Base-by-base conservation (phyloP, 352 stramenopile species). In the Globisporangium apiculatum region DNA sequence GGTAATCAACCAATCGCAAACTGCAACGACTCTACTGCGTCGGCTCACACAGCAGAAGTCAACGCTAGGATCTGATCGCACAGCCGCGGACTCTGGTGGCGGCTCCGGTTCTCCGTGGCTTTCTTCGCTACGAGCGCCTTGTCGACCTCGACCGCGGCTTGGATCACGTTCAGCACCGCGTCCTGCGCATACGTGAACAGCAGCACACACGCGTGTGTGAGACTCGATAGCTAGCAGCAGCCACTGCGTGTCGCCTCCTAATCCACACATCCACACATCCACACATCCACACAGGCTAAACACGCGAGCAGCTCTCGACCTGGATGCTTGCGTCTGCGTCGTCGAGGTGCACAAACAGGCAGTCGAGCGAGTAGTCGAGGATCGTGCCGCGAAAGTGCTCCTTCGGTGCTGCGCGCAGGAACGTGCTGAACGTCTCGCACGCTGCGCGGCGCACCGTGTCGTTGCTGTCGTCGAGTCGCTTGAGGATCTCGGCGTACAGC, bases 391-490 rank as follows among this genome's bases (percentile, higher is more conserved):
- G 69, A 55, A 97, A 93, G 57, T 97, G 84, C 57, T 84, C 66
- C 57, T 87, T 89, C 4, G 88, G 83, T 17, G 90, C 85, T 35
- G 85, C 81, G 52, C 71, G 74, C n/a, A 96, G 69, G 50, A 97
- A 97, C 11, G 80, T 91, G 31, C 66, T 78, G 62, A 96, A 93
- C 18, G 89, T 96, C 49, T 88, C 75, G 62, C 90, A 97, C 5
- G 86, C 86, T 7, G 83, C 77, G 56, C 86, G 89, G 52, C 90
- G 86, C 52, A 97, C 90, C 17, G 76, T 83, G 58, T 97, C 88
- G 60, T 93, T 95, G 63, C 86, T 95, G 67, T 97, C 90, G 55
- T 97, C 90, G 17, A 97, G 72, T 4, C 89, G 87, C 71, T 97
- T 97, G 51, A 97, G 71, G 53, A 97, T 91, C 38, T 97, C 90